Evolutionary conservation across 2,329 filamentous ascomycete species (phyloP).

Genomic region (Fusarium sublunatum): DNA sequence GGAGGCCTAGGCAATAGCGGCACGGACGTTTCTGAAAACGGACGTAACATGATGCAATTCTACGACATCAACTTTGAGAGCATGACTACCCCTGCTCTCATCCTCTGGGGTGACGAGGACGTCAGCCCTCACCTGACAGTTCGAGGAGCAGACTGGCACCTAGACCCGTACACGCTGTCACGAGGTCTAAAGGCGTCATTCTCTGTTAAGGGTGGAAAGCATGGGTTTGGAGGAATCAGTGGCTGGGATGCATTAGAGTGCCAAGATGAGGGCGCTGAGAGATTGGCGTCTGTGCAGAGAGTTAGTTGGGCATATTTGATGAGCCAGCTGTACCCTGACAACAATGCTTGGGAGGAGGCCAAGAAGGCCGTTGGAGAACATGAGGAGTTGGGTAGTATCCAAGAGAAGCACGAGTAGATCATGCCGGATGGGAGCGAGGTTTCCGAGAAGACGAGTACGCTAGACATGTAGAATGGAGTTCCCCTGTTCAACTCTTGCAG

Average conservation of each 20-base stretch:
- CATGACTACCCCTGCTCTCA: constrained; percentile 37
- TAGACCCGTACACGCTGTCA: constrained; percentile 34
- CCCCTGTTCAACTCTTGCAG: too few relatives aligned
- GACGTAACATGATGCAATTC: constrained; percentile 33
- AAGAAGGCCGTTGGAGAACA: constrained; percentile 24
- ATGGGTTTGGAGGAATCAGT: constrained; percentile 44
- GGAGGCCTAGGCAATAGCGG: constrained; percentile 37
- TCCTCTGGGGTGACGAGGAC: constrained; percentile 44
- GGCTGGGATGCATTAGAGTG: constrained; percentile 45
- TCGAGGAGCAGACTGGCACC: constrained; percentile 43
- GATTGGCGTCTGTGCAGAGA: constrained; percentile 39
- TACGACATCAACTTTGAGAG: constrained; percentile 33
- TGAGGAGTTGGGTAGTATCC: constrained; percentile 33
- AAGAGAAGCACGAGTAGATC: constrained; percentile 24
- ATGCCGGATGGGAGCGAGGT: too few relatives aligned
- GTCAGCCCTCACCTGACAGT: constrained; percentile 34
- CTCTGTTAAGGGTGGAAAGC: constrained; percentile 37
- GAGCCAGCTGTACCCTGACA: constrained; percentile 36
- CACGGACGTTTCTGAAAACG: constrained; percentile 23
- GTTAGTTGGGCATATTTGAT: constrained; percentile 43
- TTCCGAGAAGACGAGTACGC: too few relatives aligned
- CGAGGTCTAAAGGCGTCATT: constrained; percentile 39
- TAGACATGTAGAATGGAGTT: too few relatives aligned
- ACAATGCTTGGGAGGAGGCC: constrained; percentile 38
- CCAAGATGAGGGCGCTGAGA: constrained; percentile 41